Conservation (phyloP, 2,329 filamentous ascomycete genomes). For the Neurospora crassa region DNA sequence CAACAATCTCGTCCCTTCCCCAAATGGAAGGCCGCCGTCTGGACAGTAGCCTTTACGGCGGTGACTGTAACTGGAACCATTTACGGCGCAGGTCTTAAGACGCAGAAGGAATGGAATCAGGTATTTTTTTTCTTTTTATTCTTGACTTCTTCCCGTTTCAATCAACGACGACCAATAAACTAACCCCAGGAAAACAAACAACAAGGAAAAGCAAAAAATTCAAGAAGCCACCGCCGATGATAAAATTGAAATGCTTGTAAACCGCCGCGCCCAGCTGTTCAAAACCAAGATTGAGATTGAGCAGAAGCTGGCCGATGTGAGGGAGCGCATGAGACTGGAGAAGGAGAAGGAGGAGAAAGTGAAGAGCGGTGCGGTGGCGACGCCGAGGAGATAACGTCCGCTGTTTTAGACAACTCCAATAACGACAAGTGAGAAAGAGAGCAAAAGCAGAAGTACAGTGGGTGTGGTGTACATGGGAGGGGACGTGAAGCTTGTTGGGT, state of each 20-base stretch:
- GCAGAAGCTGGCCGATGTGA: constrained; percentile 21
- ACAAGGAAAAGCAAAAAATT: constrained; percentile 16
- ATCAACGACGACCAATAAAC: no score
- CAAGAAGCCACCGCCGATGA: constrained; percentile 19
- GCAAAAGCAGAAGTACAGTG: background rate
- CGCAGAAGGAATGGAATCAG: constrained; percentile 17
- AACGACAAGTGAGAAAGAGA: background rate
- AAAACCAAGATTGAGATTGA: constrained; percentile 20
- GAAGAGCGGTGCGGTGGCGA: background rate
- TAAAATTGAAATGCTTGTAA: constrained; percentile 22
- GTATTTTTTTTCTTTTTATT: constrained; percentile 5
- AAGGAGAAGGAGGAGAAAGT: background rate
- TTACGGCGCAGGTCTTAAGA: constrained; percentile 26
- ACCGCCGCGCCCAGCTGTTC: constrained; percentile 17
- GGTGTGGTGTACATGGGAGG: background rate
- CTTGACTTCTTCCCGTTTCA: no score
- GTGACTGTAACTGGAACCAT: constrained; percentile 22
- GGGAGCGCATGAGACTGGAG: constrained; percentile 17
- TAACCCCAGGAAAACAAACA: no score
- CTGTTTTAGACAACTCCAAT: background rate
- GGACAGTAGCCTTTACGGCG: constrained; percentile 20
- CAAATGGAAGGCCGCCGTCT: constrained; percentile 16
- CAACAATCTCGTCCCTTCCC: constrained; percentile 2
- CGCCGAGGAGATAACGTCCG: background rate
- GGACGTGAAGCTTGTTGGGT: background rate